Evolutionary conservation across 768 basidiomycete species (phyloP), one percentile per base, ranked within the genome.

Genomic region (Lactifluus hygrophoroides): DNA sequence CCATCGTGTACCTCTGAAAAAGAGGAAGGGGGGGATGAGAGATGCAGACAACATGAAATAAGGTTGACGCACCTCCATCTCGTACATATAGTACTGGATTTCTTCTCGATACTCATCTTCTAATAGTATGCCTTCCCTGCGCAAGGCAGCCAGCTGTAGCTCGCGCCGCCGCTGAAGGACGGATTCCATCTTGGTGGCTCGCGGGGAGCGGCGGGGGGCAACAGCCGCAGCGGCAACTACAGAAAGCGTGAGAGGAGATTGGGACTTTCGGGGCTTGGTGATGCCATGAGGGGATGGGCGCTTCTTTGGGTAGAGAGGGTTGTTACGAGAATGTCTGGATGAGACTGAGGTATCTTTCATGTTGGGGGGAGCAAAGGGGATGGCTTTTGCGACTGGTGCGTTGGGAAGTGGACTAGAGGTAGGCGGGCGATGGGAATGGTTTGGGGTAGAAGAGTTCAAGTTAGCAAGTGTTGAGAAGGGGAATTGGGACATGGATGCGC

Each of bases 21-120:
- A 60, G 58, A 60, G 60, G 55, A 68, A 46, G 52, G 54, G 38
- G 49, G 49, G 27, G 40, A 48, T 46, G 45, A 48, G 55, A 30
- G 32, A 44, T 19, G 63, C 53, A 23, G 64, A 30, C 25, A 40
- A 23, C 23, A 34, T 4, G 8, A 53, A 61, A 51, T 13, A 38
- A 16, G 38, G 53, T n/a, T 17, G 30, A 76, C 90, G 74, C 66
- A 97, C 96, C 91, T 99, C 95, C 92, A 96, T 96, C 70, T 90
- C 85, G 71, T 89, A 87, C 96, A 98, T 97, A 75, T 97, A 96
- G 55, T 77, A 80, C 57, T 84, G 80, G 57, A 98, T 94, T 68
- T 99, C 96, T 49, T 93, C 89, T 38, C 85, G 82, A 69, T 99
- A 98, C 72, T 98, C 95, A 69, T 93, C 91, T 74, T 98, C 96